Base-by-base conservation (phyloP, 768 basidiomycete genomes). In the Termitomyces sp. region DNA sequence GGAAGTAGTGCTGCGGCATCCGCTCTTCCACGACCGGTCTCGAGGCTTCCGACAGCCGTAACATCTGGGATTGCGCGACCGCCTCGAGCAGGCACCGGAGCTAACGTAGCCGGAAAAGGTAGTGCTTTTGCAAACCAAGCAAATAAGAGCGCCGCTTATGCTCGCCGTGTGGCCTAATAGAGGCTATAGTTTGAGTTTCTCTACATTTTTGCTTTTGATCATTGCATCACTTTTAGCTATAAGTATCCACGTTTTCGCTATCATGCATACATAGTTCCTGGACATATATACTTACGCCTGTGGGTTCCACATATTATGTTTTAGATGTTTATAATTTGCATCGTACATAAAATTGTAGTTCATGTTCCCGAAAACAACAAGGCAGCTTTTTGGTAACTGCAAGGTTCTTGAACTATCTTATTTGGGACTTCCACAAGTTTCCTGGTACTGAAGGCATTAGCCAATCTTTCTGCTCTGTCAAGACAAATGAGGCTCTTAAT, bases 21-120 rank as follows among this genome's bases (percentile, higher is more conserved):
- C 16, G 61, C 66, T 41, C 49, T 67, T 13, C 66, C 64, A 24
- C 55, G 66, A 53, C 66, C 61, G 30, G 54, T 54, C 22, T 63
- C 63, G 24, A 59, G 62, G 34, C 54, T 58, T 61, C 61, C 64
- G 41, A 50, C 53, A 30, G 51, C 59, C n/a, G 45, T 60, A 33
- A 55, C 39, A 27, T 59, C 58, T 22, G 61, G 63, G 20, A 27
- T 58, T 37, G 57, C 12, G 13, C 63, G 62, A 49, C 53, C 61
- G 39, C 53, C 59, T 46, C 59, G 57, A 13, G 22, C 61, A 31
- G 53, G 31, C 7, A 41, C 45, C 30, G 58, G 52, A 22, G 22
- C 46, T 33, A 54, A 30, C 27, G 30, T 33, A 16, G 18, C 16
- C n/a, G 49, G 42, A 27, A 55, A 27, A 6, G 60, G 49, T 33